Base-by-base conservation (phyloP, 2,329 filamentous ascomycete genomes). In the Talaromyces atroroseus region DNA sequence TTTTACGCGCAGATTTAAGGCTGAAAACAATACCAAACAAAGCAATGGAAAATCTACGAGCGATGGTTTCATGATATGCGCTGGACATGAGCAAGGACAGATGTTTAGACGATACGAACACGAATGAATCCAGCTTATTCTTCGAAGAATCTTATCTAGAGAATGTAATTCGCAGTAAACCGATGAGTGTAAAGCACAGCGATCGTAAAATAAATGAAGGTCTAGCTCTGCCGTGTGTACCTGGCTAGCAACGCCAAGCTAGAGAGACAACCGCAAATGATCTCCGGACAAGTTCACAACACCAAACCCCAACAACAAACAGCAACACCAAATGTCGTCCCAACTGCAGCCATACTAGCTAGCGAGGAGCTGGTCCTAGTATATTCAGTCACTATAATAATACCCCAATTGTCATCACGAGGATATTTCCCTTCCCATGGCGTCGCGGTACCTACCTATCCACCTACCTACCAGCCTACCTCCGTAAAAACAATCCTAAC, bases 261-360 rank as follows among this genome's bases (percentile, higher is more conserved):
- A 29, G 26, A 8, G 26, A n/a, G 24, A 44, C 3, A 18, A 49
- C 58, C 58, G 59, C 54, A 58, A 60, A 32, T 55, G 50, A 51
- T 47, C 34, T 50, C 55, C 52, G 61, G 52, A 72, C 71, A 69
- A 66, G 67, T 63, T 71, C 68, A 68, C 68, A 69, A 69, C 71
- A 69, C 60, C 59, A 54, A 24, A n/a, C n/a, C 21, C 29, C 45
- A 47, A 44, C 18, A 11, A 21, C 40, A 44, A 44, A 44, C n/a
- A 18, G 8, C 38, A 42, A 42, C 38, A 16, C 5, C 38, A 44
- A 21, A 44, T 44, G 40, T 23, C 18, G n/a, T 20, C 18, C 18
- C 38, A 20, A 42, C 2, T 3, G n/a, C 38, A 42, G 20, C 40
- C 20, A 42, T 20, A 16, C 8, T 29, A 36, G 32, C 32, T 36